A percentile compares a stretch with the other conserved stretches of the same genome.
Conservation (phyloP, 139 green algal genomes). For the Asterochloris erici region DNA sequence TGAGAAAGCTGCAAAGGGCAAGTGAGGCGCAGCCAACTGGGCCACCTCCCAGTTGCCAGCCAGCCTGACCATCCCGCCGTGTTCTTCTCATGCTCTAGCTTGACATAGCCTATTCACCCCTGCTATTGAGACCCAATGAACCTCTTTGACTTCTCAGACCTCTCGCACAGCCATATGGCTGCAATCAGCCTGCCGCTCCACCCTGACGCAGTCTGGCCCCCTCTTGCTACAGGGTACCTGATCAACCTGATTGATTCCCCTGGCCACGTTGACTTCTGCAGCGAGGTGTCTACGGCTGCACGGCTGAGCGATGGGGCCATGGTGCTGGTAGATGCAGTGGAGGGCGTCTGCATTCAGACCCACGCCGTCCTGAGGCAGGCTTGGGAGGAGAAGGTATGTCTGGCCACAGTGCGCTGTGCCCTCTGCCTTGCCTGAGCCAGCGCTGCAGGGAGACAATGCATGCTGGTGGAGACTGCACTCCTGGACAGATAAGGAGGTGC, state of each 20-base stretch:
- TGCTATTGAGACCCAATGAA: no score
- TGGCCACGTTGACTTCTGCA: constrained; percentile 99
- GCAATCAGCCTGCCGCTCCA: not conserved
- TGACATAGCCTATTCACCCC: no score
- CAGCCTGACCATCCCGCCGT: no score
- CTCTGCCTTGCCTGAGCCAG: not conserved
- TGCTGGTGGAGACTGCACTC: not conserved
- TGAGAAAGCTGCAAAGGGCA: constrained; percentile 18
- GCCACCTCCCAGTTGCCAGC: not conserved
- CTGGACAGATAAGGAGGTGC: no score
- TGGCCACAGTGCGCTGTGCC: no score
- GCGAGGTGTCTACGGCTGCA: constrained; percentile 90
- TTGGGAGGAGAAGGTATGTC: constrained; percentile 82
- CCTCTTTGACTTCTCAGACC: not conserved
- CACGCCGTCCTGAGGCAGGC: constrained; percentile 96
- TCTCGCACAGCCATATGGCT: not conserved
- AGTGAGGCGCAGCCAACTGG: not conserved
- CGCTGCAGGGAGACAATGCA: not conserved
- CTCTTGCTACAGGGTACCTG: constrained; percentile 57
- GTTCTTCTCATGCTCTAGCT: no score
- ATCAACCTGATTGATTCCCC: constrained; percentile 98
- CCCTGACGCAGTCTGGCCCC: not conserved
- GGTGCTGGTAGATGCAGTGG: constrained; percentile 95
- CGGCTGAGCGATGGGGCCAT: constrained; percentile 91
- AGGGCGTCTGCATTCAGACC: constrained; percentile 99